Evolutionary conservation across 345 rosid genomes (phyloP).

Genomic region (Cardiospermum halicacabum): DNA sequence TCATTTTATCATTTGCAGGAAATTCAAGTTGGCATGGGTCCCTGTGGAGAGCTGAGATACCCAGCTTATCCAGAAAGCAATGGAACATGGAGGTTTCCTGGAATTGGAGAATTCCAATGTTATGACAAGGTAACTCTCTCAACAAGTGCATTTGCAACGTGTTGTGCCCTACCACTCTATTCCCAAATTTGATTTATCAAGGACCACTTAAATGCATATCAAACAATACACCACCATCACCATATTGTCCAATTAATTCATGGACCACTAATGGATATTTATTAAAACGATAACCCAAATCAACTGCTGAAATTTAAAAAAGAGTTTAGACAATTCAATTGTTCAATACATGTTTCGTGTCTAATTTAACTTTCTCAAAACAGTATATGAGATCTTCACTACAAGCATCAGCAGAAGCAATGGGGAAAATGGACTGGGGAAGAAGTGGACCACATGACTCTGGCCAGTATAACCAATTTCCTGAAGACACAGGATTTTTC

Average conservation of each 20-base stretch:
- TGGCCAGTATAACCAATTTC: slow-evolving; percentile 81
- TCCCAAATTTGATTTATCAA: background rate
- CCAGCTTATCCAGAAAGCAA: slow-evolving; percentile 96
- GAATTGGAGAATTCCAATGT: slow-evolving; percentile 99
- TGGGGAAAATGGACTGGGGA: slow-evolving; percentile 72
- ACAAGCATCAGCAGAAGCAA: slow-evolving; percentile 70
- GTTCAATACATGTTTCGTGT: background rate
- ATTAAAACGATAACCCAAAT: too few relatives aligned
- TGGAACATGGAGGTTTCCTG: slow-evolving; percentile 89
- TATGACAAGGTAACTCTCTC: slow-evolving; percentile 67
- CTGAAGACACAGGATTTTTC: slow-evolving; percentile 83
- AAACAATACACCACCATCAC: background rate
- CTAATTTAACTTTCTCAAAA: slow-evolving; percentile 24
- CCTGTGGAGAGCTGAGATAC: slow-evolving; percentile 90
- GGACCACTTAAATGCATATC: background rate
- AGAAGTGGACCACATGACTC: slow-evolving; percentile 77
- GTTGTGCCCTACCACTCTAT: background rate
- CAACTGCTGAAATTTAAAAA: background rate
- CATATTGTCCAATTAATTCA: too few relatives aligned
- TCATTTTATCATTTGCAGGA: slow-evolving; percentile 49
- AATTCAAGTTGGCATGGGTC: slow-evolving; percentile 98
- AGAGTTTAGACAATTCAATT: background rate
- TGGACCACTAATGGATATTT: too few relatives aligned
- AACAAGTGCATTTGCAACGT: background rate
- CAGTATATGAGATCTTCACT: slow-evolving; percentile 94